A percentile compares a stretch with the other conserved stretches of the same genome.
Conservation (phyloP, 352 stramenopile species). For the Pythium brachiatum region DNA sequence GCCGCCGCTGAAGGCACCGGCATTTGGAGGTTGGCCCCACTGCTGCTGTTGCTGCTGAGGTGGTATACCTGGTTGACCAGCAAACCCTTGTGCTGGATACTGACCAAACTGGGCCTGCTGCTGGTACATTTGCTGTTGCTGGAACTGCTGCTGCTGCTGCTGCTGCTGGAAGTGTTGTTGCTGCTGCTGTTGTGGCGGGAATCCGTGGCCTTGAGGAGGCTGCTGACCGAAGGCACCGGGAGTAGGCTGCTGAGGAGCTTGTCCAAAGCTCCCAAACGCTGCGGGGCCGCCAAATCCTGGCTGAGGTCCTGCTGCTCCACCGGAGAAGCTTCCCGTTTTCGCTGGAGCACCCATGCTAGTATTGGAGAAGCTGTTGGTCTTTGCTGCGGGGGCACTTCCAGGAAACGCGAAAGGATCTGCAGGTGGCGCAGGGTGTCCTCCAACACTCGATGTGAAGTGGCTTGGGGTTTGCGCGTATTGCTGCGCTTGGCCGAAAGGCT, state of each 20-base stretch:
- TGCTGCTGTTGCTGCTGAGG: conserved; percentile 34
- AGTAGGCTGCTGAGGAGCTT: conserved; percentile 6
- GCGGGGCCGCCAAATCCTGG: conserved; percentile 24
- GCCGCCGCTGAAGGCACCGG: background rate
- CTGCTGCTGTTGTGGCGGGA: conserved; percentile 23
- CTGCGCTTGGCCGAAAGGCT: conserved; percentile 11
- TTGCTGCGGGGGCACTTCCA: conserved; percentile 19
- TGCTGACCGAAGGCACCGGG: conserved; percentile 13
- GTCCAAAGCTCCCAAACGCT: conserved; percentile 16
- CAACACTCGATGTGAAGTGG: conserved; percentile 16
- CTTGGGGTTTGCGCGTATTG: conserved; percentile 11
- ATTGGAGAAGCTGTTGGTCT: conserved; percentile 31
- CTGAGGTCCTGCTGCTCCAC: conserved; percentile 6
- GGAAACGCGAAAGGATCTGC: conserved; percentile 51
- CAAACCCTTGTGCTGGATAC: conserved; percentile 21
- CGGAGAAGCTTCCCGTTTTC: conserved; percentile 20
- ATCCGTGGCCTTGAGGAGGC: conserved; percentile 1
- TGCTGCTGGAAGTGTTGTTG: conserved; percentile 39
- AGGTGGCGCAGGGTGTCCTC: background rate
- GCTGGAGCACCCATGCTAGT: conserved; percentile 17
- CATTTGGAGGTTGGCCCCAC: conserved; percentile 28
- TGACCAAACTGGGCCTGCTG: conserved; percentile 22
- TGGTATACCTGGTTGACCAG: conserved; percentile 19
- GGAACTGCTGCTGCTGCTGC: conserved; percentile 33
- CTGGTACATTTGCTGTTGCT: conserved; percentile 18